These are phyloP conservation scores for Tylopilus sp. DNA, from an alignment of 768 basidiomycete genomes.

Conservation along the genomic window DNA sequence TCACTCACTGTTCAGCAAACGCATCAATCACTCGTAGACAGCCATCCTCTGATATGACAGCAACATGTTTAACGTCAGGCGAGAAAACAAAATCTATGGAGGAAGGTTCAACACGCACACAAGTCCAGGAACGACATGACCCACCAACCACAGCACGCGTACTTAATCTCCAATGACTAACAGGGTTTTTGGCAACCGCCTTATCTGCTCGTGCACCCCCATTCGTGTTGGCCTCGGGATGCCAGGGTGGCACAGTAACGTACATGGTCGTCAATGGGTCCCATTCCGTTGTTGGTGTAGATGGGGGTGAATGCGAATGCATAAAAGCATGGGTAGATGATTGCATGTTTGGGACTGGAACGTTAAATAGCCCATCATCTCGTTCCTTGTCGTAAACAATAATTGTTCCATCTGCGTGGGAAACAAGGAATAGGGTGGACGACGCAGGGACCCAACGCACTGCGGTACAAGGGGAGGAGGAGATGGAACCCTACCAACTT, in stretches of 20 bases:
- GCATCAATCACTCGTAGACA: conserved; percentile 88
- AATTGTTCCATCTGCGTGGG: conserved; percentile 87
- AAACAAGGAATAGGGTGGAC: conserved; percentile 76
- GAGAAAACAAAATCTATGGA: conserved; percentile 84
- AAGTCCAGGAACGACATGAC: conserved; percentile 17
- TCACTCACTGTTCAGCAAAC: conserved; percentile 72
- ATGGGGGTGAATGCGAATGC: conserved; percentile 27
- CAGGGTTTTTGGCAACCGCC: conserved; percentile 77
- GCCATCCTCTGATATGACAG: conserved; percentile 90
- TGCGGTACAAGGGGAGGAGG: conserved; percentile 80
- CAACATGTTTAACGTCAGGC: conserved; percentile 88
- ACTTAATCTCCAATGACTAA: conserved; percentile 86
- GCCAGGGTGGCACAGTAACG: conserved; percentile 85
- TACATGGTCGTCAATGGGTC: conserved; percentile 73
- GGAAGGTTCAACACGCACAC: background rate
- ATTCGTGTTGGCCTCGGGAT: conserved; percentile 47
- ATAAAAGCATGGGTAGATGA: conserved; percentile 28
- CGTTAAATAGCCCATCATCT: conserved; percentile 75
- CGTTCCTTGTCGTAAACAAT: conserved; percentile 89
- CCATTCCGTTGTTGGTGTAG: conserved; percentile 52
- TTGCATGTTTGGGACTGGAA: conserved; percentile 46
- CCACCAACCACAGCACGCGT: conserved; percentile 68
- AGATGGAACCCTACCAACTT: conserved; percentile 62
- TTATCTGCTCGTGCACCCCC: conserved; percentile 50
- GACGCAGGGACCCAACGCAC: conserved; percentile 86